Evolutionary conservation across 2,329 filamentous ascomycete species (phyloP), one percentile per base, ranked within the genome.

Genomic region (Tolypocladium nubicola): DNA sequence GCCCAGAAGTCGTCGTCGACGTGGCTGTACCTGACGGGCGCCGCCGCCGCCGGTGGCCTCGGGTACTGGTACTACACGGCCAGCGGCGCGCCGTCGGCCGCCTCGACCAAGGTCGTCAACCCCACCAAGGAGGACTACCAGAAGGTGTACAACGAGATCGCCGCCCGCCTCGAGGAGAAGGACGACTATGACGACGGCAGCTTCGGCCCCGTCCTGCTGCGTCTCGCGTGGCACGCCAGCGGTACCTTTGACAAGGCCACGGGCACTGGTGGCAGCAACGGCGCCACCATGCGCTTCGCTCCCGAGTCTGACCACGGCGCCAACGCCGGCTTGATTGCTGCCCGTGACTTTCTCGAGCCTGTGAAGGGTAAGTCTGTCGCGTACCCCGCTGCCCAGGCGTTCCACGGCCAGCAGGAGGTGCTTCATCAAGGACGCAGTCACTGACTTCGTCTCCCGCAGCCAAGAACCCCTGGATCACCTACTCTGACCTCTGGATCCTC

Each of bases 401-500:
- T 19, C 10, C 47, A 16, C 47, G 5, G 6, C 47, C 19, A 3
- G 38, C 7, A 1, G 38, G 8, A 14, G 38, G 14, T 39, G 38
- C 38, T 8, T 37, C 19, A 21, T 35, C 16, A 21, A 35, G 14
- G 30, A 21, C 47, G 19, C 30, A 21, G 47, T 6, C 47, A 14
- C 47, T 87, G 72, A 71, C 81, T 73, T 52, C 33, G 39, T 40
- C 14, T 30, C 4, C 26, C 16, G 2, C 33, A 70, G 70, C 67
- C 61, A 85, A 92, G 75, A 92, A 90, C 82, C 92, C 93, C 55
- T 97, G 93, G 94, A 96, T 97, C 76, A 82, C 82, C 61, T 96
- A 97, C 82, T 95, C 91, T 16, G 93, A 99, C 71, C 87, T 99
- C 64, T 97, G 93, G 94, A 97, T 94, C 61, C 85, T 99, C 57